Evolutionary conservation across 148 eudicot genomes (phyloP).

Genomic region (Rhododendron mucronatum): DNA sequence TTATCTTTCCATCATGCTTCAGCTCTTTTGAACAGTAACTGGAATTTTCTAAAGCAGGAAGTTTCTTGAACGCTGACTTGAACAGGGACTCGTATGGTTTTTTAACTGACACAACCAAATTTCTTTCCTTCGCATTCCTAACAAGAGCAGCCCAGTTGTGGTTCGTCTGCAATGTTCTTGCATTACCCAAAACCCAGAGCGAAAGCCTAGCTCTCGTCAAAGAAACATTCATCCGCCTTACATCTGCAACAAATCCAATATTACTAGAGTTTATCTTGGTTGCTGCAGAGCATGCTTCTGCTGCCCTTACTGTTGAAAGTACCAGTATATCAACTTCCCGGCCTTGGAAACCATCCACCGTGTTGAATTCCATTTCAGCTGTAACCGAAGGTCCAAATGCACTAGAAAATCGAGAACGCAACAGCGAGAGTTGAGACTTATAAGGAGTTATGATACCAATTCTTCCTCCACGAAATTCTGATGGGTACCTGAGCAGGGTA

Average conservation of each 20-base stretch:
- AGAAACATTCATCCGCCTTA: slow-evolving; percentile 98
- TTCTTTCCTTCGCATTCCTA: slow-evolving; percentile 68
- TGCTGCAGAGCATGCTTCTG: slow-evolving; percentile 35
- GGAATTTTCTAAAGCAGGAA: slow-evolving; percentile 23
- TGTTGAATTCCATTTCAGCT: slow-evolving; percentile 90
- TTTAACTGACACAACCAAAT: slow-evolving; percentile 55
- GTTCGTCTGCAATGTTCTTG: slow-evolving; percentile 71
- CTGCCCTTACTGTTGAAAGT: slow-evolving; percentile 89
- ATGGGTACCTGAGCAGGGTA: slow-evolving; percentile 54
- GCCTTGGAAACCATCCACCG: slow-evolving; percentile 98
- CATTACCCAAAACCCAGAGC: slow-evolving; percentile 88
- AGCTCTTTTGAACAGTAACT: slow-evolving; percentile 20
- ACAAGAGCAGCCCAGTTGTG: slow-evolving; percentile 89
- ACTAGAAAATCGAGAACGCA: slow-evolving; percentile 78
- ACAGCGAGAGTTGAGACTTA: slow-evolving; percentile 74
- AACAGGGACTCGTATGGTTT: slow-evolving; percentile 59
- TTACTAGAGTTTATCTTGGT: slow-evolving; percentile 35
- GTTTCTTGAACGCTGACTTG: slow-evolving; percentile 28
- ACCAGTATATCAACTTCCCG: slow-evolving; percentile 93
- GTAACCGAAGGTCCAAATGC: slow-evolving; percentile 83
- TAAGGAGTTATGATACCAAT: slow-evolving; percentile 96
- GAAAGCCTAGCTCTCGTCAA: slow-evolving; percentile 91
- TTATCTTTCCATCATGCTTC: slow-evolving; percentile 25
- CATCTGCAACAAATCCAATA: slow-evolving; percentile 98
- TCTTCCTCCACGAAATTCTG: slow-evolving; percentile 78